Conservation (phyloP, 1,284 basidiomycete species). For the Albatrellus sp. region DNA sequence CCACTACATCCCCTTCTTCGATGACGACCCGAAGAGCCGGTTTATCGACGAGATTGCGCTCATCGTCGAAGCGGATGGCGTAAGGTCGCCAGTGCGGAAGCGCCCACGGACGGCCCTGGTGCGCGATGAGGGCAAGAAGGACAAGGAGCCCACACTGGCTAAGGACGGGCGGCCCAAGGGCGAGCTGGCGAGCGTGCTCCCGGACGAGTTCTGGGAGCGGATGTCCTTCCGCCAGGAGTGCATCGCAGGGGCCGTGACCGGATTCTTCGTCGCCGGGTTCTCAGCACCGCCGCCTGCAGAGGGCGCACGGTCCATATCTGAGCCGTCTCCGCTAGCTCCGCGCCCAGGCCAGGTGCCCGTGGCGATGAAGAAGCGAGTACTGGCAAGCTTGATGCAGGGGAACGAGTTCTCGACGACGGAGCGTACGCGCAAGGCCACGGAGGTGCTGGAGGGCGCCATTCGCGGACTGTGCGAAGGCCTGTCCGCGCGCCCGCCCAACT, state of each 20-base stretch:
- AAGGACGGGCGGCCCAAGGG: constrained; percentile 18
- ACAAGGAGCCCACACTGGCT: constrained; percentile 14
- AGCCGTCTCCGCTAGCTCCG: constrained; percentile 32
- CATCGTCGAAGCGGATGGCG: constrained; percentile 33
- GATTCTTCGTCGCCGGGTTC: constrained; percentile 68
- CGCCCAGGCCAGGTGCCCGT: constrained; percentile 49
- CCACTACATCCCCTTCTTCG: constrained; percentile 73
- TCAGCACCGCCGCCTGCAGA: constrained; percentile 16
- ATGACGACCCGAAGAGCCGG: constrained; percentile 87
- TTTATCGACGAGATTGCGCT: constrained; percentile 82
- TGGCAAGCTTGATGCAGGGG: constrained; percentile 54
- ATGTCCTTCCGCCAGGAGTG: constrained; percentile 95
- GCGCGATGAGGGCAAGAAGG: constrained; percentile 10
- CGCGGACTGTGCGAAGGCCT: constrained; percentile 60
- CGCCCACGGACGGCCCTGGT: constrained; percentile 25
- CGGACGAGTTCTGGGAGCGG: constrained; percentile 71
- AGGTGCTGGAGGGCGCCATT: constrained; percentile 55
- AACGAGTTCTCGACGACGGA: constrained; percentile 68
- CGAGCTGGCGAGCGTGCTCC: constrained; percentile 40
- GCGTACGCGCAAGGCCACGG: constrained; percentile 54
- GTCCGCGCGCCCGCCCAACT: constrained; percentile 9
- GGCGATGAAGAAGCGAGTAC: constrained; percentile 56
- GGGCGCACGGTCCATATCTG: constrained; percentile 3
- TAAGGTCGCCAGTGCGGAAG: constrained; percentile 50
- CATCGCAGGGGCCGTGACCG: constrained; percentile 72